These are phyloP conservation scores for Amaranthus tricolor DNA, from an alignment of 179 eudicot genomes.

Conservation along the genomic window DNA sequence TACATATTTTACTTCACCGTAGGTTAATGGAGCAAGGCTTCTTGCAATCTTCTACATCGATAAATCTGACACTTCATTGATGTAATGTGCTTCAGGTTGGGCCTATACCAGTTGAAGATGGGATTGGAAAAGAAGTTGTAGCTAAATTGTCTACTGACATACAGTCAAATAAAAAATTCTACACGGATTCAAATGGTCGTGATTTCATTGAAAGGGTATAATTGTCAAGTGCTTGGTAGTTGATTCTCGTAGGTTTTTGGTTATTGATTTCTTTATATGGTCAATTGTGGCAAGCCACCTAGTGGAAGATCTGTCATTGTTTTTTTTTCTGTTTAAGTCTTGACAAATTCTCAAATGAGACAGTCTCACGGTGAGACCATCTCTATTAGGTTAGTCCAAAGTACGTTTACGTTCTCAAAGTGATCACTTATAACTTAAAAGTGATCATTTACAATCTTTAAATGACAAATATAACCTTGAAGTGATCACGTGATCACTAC, in stretches of 20 bases:
- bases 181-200: slow-evolving; percentile 96
- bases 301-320: background rate
- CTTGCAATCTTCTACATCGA: background rate
- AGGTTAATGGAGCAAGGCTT: background rate
- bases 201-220: slow-evolving; percentile 89
- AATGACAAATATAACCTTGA: too few relatives aligned
- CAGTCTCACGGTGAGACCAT: too few relatives aligned
- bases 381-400: too few relatives aligned
- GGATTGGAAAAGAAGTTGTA: slow-evolving; percentile 86
- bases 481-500: too few relatives aligned
- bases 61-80: slow-evolving; percentile 9
- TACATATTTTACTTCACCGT: background rate
- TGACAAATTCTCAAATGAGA: too few relatives aligned
- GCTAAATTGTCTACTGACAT: slow-evolving; percentile 59
- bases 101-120: slow-evolving; percentile 87
- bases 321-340: background rate
- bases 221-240: slow-evolving; percentile 5
- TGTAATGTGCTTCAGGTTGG: slow-evolving; percentile 59
- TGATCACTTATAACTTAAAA: too few relatives aligned
- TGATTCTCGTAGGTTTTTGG: slow-evolving; percentile 2
- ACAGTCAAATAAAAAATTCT: slow-evolving; percentile 69
- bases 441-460: too few relatives aligned
- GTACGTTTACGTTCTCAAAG: too few relatives aligned
- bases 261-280: background rate
- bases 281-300: background rate